These are phyloP conservation scores for Mycena olivaceomarginata DNA, from an alignment of 768 basidiomycete species.

Conservation along the genomic window DNA sequence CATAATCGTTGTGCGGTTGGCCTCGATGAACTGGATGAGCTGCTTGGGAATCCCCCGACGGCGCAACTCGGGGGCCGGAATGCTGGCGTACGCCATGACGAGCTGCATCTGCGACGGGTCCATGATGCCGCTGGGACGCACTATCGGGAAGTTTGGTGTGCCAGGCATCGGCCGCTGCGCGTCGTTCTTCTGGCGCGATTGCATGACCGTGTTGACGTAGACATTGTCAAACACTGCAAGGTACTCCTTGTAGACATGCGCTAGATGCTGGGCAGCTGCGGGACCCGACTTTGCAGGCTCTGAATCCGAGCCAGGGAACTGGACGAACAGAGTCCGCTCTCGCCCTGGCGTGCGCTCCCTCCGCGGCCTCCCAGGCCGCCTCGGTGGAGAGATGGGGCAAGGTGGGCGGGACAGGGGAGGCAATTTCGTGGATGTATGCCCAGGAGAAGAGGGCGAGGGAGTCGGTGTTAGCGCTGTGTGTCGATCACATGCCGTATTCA, in stretches of 20 bases:
- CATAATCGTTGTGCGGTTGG: slow-evolving; percentile 69
- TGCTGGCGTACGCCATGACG: slow-evolving; percentile 69
- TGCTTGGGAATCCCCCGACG: slow-evolving; percentile 67
- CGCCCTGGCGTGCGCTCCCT: too few species aligned
- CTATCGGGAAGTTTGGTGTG: slow-evolving; percentile 2
- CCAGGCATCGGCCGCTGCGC: slow-evolving; percentile 25
- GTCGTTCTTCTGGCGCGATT: slow-evolving; percentile 52
- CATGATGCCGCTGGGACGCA: slow-evolving; percentile 28
- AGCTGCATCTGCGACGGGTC: slow-evolving; percentile 62
- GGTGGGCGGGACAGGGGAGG: too few species aligned
- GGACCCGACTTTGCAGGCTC: slow-evolving; percentile 81
- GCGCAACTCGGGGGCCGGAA: slow-evolving; percentile 71
- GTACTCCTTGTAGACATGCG: slow-evolving; percentile 76
- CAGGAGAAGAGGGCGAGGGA: too few species aligned
- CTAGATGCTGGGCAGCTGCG: slow-evolving; percentile 75
- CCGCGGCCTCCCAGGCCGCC: too few species aligned
- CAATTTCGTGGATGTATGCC: too few species aligned
- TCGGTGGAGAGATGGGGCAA: too few species aligned
- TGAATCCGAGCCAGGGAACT: slow-evolving; percentile 76
- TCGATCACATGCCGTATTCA: too few species aligned
- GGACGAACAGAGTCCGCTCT: too few species aligned
- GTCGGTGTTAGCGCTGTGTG: too few species aligned
- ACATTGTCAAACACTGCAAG: slow-evolving; percentile 74
- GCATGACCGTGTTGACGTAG: slow-evolving; percentile 67
- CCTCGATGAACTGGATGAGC: slow-evolving; percentile 75